Conservation (phyloP, 345 rosid genomes). For the Theobroma cacao region DNA sequence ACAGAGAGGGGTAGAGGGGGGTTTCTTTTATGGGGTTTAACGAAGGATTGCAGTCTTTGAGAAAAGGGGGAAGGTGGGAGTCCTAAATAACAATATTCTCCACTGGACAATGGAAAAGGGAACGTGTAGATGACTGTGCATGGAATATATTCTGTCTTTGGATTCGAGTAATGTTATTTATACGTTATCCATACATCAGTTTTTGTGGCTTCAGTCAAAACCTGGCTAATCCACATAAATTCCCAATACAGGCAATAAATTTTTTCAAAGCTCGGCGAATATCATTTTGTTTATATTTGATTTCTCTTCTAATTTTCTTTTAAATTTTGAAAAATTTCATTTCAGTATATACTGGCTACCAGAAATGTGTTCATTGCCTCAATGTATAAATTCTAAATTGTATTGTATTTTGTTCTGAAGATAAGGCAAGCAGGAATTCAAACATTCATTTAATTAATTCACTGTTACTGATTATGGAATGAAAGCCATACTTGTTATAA, state of each 20-base stretch:
- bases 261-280: neutral
- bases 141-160: neutral
- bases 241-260: neutral
- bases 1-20: conserved; percentile 20
- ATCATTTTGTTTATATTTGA: neutral
- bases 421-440: neutral
- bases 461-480: neutral
- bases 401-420: neutral
- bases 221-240: neutral
- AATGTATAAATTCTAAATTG: neutral
- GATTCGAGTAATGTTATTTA: neutral
- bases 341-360: neutral
- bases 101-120: neutral
- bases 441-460: neutral
- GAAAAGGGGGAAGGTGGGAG: conserved; percentile 14
- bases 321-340: too few relatives aligned
- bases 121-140: conserved; percentile 25
- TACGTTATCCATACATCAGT: neutral
- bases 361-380: neutral
- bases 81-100: neutral
- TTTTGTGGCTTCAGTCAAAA: neutral
- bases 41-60: conserved; percentile 5
- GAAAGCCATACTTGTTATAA: too few relatives aligned
- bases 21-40: conserved; percentile 19
- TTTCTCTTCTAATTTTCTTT: neutral